These are phyloP conservation scores for Elasticomyces elasticus DNA, from an alignment of 495 filamentous ascomycete genomes.

Conservation along the genomic window DNA sequence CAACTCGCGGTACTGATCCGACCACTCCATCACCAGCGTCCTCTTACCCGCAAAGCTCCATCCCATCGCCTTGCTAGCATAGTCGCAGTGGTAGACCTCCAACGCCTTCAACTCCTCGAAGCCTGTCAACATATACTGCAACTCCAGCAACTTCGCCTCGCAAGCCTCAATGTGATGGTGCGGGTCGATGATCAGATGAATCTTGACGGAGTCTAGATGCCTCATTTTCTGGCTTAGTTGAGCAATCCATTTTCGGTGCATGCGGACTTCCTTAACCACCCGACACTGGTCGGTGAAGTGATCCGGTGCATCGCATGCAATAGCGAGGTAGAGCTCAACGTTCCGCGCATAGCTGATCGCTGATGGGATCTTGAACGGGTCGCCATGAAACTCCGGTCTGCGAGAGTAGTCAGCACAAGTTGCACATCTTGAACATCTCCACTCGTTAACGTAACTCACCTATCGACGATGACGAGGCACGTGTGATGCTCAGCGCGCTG, in stretches of 20 bases:
- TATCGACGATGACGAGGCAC: slow-evolving; percentile 6
- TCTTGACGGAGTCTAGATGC: neutral
- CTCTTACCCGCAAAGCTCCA: slow-evolving; percentile 4
- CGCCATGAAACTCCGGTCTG: slow-evolving; percentile 5
- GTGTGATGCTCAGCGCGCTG: slow-evolving; percentile 1
- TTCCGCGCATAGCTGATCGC: neutral
- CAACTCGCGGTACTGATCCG: neutral
- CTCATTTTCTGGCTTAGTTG: slow-evolving; percentile 4
- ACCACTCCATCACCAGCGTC: slow-evolving; percentile 6
- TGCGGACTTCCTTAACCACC: slow-evolving; percentile 1
- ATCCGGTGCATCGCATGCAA: slow-evolving; percentile 1
- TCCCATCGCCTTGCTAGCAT: neutral
- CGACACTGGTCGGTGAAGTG: neutral
- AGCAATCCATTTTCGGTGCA: slow-evolving; percentile 8
- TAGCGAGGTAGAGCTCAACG: slow-evolving; percentile 1
- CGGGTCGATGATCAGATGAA: slow-evolving; percentile 4
- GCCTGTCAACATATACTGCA: neutral
- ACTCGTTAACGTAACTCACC: no score
- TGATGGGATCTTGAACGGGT: neutral
- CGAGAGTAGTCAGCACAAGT: no score
- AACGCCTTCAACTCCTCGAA: slow-evolving; percentile 2
- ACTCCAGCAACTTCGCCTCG: neutral
- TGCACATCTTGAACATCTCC: no score
- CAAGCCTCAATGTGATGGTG: neutral
- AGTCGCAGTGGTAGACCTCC: slow-evolving; percentile 2